phyloP scores from a whole-genome alignment of 2,329 filamentous ascomycete species.

The Tympanopsis confertula region DNA sequence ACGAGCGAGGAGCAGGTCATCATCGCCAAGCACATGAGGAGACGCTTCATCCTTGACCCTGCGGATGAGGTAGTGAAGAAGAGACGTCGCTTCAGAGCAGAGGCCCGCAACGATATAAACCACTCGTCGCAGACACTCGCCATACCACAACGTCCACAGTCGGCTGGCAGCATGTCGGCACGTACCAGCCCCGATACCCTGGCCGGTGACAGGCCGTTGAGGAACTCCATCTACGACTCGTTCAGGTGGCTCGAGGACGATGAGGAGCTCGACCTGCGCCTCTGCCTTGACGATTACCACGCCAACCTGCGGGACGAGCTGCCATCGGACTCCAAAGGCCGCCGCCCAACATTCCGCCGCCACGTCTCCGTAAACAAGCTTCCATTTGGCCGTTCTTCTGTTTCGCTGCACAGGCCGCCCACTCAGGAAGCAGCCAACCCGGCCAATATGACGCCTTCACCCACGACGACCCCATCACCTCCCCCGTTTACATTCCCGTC shows the following conservation, averaged over 20 bases:
- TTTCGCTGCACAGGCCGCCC: conserved; percentile 33
- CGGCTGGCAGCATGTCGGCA: conserved; percentile 3
- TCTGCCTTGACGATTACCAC: conserved; percentile 62
- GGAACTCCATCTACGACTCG: conserved; percentile 50
- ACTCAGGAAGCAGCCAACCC: conserved; percentile 26
- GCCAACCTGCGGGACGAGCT: conserved; percentile 42
- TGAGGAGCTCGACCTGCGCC: conserved; percentile 53
- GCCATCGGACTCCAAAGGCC: conserved; percentile 28
- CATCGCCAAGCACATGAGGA: conserved; percentile 37
- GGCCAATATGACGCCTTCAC: conserved; percentile 15
- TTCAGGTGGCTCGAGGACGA: conserved; percentile 68
- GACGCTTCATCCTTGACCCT: conserved; percentile 41
- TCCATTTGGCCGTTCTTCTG: conserved; percentile 44
- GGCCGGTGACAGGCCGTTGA: conserved; percentile 18
- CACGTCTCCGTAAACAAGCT: conserved; percentile 61
- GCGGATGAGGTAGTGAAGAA: conserved; percentile 45
- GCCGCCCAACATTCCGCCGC: conserved; percentile 54
- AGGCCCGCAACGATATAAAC: conserved; percentile 16
- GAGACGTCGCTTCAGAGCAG: conserved; percentile 21
- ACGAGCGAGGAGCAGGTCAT: conserved; percentile 59
- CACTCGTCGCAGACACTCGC: conserved; percentile 13
- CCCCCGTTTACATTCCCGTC: conserved; percentile 23
- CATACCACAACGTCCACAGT: conserved; percentile 7
- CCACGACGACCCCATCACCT: conserved; percentile 7
- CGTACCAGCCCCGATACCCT: conserved; percentile 7